A percentile compares a stretch with the other conserved stretches of the same genome.
Conservation (phyloP, 257 asterid genomes). For the Phtheirospermum japonicum region DNA sequence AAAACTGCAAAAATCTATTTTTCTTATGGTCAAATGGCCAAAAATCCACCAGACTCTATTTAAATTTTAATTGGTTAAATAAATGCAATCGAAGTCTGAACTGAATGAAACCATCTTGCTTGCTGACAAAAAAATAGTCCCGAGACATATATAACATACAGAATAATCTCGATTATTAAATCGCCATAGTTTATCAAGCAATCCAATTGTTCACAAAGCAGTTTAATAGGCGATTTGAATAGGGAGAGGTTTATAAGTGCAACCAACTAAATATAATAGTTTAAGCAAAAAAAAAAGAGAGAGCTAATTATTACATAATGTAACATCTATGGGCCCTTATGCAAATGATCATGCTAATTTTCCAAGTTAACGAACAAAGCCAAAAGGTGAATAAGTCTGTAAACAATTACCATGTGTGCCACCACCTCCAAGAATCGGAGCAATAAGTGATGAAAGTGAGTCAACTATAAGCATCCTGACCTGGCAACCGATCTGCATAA, state of each 20-base stretch:
- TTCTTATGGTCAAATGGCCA: no score
- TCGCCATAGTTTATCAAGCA: conserved; percentile 9
- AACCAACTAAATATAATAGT: conserved; percentile 8
- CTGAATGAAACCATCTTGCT: conserved; percentile 19
- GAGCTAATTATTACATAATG: neutral
- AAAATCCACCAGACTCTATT: no score
- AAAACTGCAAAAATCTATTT: no score
- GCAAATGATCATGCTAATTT: neutral
- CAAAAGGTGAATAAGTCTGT: neutral
- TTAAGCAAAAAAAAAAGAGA: neutral
- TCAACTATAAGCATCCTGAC: conserved; percentile 71
- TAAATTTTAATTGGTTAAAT: conserved; percentile 1
- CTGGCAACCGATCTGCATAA: conserved; percentile 41
- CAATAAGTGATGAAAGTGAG: conserved; percentile 78
- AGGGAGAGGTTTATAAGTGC: neutral
- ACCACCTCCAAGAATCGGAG: conserved; percentile 82
- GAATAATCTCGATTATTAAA: conserved; percentile 10
- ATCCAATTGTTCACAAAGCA: conserved; percentile 4
- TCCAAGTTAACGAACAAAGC: neutral
- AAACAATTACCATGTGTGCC: conserved; percentile 54
- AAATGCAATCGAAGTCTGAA: conserved; percentile 15
- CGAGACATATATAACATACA: neutral
- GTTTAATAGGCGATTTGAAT: neutral
- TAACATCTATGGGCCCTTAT: conserved; percentile 3
- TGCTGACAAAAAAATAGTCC: neutral